Evolutionary conservation across 352 stramenopile species (phyloP), one percentile per base, ranked within the genome.

Genomic region (Phytophthora citrophthora): DNA sequence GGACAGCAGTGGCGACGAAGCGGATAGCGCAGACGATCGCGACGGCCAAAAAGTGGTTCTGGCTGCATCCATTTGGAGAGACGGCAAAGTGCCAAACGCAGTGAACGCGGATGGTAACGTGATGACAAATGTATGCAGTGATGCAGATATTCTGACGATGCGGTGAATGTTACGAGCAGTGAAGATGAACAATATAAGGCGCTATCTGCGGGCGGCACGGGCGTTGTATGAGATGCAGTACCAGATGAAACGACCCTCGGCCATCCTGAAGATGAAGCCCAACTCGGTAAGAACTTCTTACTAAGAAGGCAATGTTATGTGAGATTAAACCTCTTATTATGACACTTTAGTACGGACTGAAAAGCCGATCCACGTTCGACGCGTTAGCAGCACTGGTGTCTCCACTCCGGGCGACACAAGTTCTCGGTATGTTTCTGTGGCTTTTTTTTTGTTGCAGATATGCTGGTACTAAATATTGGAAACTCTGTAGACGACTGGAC

Each of bases 141-240:
- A 34, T 48, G 7, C 24, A 43, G 31, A 59, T 6, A 18, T 32
- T 34, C 45, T n/a, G 15, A 32, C 32, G 40, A 38, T 34, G 11
- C 13, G 36, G 12, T 29, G 31, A 3, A 16, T 23, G 12, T n/a
- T 46, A 9, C 34, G 18, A 47, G 18, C 60, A 95, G 87, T 72
- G 1, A 89, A 93, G 48, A 58, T 90, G 24, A 77, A 68, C 15
- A 83, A 79, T 10, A 67, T 84, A 11, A 74, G 74, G 8, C 73
- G 73, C 6, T 95, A 91, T 61, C 59, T 95, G 7, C 68, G 76
- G 39, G 82, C 81, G 3, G 77, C 81, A 7, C 71, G 87, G 10
- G 73, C 78, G 16, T 51, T 95, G 23, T 95, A 92, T 44, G 79
- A 93, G 32, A 73, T 90, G 44, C 85, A 93, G 46, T 89, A 78